These are phyloP conservation scores for Aspergillus brasiliensis DNA, from an alignment of 2,329 filamentous ascomycete species.

Conservation along the genomic window DNA sequence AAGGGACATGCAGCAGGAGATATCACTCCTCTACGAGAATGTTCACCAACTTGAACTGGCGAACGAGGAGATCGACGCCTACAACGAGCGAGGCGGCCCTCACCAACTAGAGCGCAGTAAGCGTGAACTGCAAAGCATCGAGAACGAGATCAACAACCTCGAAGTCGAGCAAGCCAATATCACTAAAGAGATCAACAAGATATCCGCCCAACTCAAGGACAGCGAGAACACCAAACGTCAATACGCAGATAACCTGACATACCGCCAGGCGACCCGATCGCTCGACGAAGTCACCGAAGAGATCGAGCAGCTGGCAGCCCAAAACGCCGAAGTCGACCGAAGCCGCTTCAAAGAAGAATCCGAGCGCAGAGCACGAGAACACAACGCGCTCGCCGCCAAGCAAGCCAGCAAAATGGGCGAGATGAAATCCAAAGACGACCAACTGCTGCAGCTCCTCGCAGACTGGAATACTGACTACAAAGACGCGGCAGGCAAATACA, in stretches of 20 bases:
- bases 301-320: slow-evolving; percentile 72
- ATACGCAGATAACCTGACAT: slow-evolving; percentile 85
- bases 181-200: slow-evolving; percentile 71
- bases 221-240: slow-evolving; percentile 82
- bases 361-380: slow-evolving; percentile 64
- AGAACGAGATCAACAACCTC: slow-evolving; percentile 64
- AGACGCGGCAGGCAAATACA: slow-evolving; percentile 76
- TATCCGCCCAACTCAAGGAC: slow-evolving; percentile 75
- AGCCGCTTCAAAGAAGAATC: slow-evolving; percentile 72
- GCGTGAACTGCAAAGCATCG: slow-evolving; percentile 67
- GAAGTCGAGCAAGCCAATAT: slow-evolving; percentile 70
- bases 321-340: slow-evolving; percentile 82
- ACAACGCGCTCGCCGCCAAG: slow-evolving; percentile 71
- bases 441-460: slow-evolving; percentile 69
- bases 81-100: slow-evolving; percentile 74
- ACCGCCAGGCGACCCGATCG: slow-evolving; percentile 71
- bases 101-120: slow-evolving; percentile 70
- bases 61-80: slow-evolving; percentile 76
- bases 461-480: slow-evolving; percentile 89
- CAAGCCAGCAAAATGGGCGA: slow-evolving; percentile 73
- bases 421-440: slow-evolving; percentile 81
- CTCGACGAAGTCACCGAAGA: slow-evolving; percentile 69
- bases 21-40: slow-evolving; percentile 71
- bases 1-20: slow-evolving; percentile 69
- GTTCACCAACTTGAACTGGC: slow-evolving; percentile 75